These are phyloP conservation scores for Pichia deserticola DNA, from an alignment of 805 yeast species.

Conservation along the genomic window DNA sequence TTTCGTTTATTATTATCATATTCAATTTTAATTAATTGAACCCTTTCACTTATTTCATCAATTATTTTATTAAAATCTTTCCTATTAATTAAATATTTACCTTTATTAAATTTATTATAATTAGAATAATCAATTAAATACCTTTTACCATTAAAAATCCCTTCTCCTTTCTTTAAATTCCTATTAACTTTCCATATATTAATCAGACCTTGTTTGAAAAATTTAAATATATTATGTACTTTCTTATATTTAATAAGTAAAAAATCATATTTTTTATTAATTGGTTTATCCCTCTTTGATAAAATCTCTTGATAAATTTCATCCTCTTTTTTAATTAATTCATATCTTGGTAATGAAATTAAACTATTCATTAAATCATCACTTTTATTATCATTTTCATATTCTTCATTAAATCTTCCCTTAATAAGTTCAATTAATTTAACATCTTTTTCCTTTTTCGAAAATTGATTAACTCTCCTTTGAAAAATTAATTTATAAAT, in stretches of 20 bases:
- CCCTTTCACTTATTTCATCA: slow-evolving; percentile 22
- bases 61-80: slow-evolving; percentile 13
- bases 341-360: slow-evolving; percentile 16
- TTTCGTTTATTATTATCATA: slow-evolving; percentile 8
- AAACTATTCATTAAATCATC: background rate
- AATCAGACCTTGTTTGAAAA: slow-evolving; percentile 52
- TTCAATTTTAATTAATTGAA: slow-evolving; percentile 19
- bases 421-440: no score
- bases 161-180: slow-evolving; percentile 16
- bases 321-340: slow-evolving; percentile 13
- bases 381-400: background rate
- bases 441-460: no score
- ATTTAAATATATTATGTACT: slow-evolving; percentile 28
- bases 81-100: slow-evolving; percentile 12
- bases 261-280: slow-evolving; percentile 1
- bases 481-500: no score
- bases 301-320: slow-evolving; percentile 4
- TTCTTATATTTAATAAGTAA: slow-evolving; percentile 14
- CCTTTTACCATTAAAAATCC: slow-evolving; percentile 21
- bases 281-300: slow-evolving; percentile 5
- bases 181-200: slow-evolving; percentile 45
- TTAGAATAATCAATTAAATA: slow-evolving; percentile 24
- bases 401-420: background rate
- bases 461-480: no score
- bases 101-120: slow-evolving; percentile 13